Base-by-base conservation (phyloP, 176 grass and related monocot species). In the Cymbopogon citratus region DNA sequence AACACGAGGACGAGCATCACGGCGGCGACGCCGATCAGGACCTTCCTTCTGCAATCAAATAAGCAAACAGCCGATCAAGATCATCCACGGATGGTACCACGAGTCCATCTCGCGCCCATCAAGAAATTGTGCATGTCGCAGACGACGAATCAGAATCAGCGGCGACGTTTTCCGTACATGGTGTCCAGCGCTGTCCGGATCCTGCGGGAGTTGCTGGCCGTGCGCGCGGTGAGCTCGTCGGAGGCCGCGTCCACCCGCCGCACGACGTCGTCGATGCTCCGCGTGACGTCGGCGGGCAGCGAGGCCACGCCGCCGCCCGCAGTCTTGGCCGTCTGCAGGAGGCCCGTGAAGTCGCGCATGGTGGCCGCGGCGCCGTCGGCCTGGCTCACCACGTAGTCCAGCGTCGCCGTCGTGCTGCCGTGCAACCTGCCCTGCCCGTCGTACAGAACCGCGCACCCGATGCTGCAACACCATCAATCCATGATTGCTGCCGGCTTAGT, bases 371-470 rank as follows among this genome's bases (percentile, higher is more conserved):
- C 92, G 56, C 26, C 63, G 36, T 65, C 82, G 0, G 92, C 81
- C 81, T 98, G 87, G 31, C 85, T 54, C 56, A 91, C 81, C 35
- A 98, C 84, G 74, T 81, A 98, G 16, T 83, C 75, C 84, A 87
- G 74, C 46, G 90, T 98, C 62, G 36, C 84, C 54, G 87, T 54
- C 64, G 87, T 91, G 76, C 76, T 95, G 5, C 69, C n/a, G 73
- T 90, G 29, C 48, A 98, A 86, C 62, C 70, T 95, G 3, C 75
- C 43, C 85, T 98, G 90, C 15, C 92, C 92, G 68, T 82, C 65
- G 85, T 93, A 95, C 75, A 98, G 60, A 54, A 91, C 60, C 52
- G 73, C 38, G 59, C 95, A 98, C 71, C 88, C 95, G 65, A 91
- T 9, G 31, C 94, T 94, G 69, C 74, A 9, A 13, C 38, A 0